phyloP scores from a whole-genome alignment of 2,329 filamentous ascomycete genomes.

The Blastomyces gilchristii region DNA sequence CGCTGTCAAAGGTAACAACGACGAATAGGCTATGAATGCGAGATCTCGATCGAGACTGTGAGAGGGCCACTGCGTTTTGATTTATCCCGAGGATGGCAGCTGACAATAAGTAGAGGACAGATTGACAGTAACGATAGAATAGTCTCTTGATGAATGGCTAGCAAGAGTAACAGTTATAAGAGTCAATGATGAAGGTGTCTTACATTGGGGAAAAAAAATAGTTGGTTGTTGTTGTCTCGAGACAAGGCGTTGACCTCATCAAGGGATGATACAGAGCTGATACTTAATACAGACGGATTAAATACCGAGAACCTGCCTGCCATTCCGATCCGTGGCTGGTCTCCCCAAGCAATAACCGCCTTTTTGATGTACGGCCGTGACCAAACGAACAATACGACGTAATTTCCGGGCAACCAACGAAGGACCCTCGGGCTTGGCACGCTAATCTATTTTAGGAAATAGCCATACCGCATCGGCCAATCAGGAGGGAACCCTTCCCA shows the following conservation, averaged over 20 bases:
- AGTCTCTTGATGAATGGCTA: not conserved
- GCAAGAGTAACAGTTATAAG: not conserved
- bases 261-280: not conserved
- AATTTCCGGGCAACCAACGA: constrained; percentile 2
- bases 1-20: not conserved
- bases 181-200: not conserved
- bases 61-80: not conserved
- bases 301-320: not conserved
- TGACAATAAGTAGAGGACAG: not conserved
- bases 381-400: not conserved
- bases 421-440: not conserved
- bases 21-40: constrained; percentile 1
- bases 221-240: not conserved
- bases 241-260: not conserved
- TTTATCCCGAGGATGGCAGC: not conserved
- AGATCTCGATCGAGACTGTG: constrained; percentile 1
- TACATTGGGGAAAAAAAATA: not conserved
- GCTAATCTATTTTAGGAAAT: not conserved
- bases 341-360: not conserved
- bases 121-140: not conserved
- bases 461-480: not conserved
- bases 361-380: not conserved
- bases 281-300: not conserved
- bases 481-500: not conserved
- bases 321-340: not conserved